These are phyloP conservation scores for Trichophyton schoenleinii DNA, from an alignment of 2,329 filamentous ascomycete genomes.

Conservation along the genomic window DNA sequence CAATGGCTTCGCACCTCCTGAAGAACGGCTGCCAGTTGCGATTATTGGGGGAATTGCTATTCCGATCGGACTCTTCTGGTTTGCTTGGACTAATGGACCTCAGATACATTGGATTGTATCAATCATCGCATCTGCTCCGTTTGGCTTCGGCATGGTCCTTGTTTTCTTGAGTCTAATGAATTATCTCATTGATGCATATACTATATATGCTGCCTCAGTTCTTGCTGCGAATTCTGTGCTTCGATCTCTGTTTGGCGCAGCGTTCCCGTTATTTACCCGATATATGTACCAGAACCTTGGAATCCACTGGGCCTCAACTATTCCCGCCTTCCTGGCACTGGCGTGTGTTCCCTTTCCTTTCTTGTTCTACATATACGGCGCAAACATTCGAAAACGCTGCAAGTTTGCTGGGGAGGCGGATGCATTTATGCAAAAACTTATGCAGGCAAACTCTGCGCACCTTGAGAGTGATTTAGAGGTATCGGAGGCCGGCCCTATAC, in stretches of 20 bases:
- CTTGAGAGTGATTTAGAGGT: slow-evolving; percentile 1
- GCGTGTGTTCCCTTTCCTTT: slow-evolving; percentile 62
- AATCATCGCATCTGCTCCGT: slow-evolving; percentile 40
- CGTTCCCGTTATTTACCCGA: slow-evolving; percentile 63
- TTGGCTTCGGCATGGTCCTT: slow-evolving; percentile 44
- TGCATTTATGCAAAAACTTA: slow-evolving; percentile 42
- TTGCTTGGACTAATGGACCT: slow-evolving; percentile 52
- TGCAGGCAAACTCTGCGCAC: slow-evolving; percentile 1
- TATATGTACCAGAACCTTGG: slow-evolving; percentile 42
- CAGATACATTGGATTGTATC: slow-evolving; percentile 44
- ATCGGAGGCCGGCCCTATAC: neutral
- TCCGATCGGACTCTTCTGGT: slow-evolving; percentile 55
- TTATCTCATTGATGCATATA: slow-evolving; percentile 58
- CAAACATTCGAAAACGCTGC: slow-evolving; percentile 50
- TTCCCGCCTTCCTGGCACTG: slow-evolving; percentile 62
- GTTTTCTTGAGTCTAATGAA: slow-evolving; percentile 55
- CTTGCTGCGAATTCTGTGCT: slow-evolving; percentile 69
- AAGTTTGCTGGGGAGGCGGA: slow-evolving; percentile 58
- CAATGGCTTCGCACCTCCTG: slow-evolving; percentile 49
- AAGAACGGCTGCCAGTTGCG: slow-evolving; percentile 51
- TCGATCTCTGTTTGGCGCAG: slow-evolving; percentile 63
- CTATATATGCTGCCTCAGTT: slow-evolving; percentile 64
- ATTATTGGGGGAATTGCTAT: slow-evolving; percentile 51
- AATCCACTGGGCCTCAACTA: slow-evolving; percentile 61
- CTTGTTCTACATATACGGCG: slow-evolving; percentile 62